Evolutionary conservation across 1,139 yeast genomes (phyloP), one percentile per base, ranked within the genome.

Genomic region (Lodderomyces orthopsilosis): DNA sequence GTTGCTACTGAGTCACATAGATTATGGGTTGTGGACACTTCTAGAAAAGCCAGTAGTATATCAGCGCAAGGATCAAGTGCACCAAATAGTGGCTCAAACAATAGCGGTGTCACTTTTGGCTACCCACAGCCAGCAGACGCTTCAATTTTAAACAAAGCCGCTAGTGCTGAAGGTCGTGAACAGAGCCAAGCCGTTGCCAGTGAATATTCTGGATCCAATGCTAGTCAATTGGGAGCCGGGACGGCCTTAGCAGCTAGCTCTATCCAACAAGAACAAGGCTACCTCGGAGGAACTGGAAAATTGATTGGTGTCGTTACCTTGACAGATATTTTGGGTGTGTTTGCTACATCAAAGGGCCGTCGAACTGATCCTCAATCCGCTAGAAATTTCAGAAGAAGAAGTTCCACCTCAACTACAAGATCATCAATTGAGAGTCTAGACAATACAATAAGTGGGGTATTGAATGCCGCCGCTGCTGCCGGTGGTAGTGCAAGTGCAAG

Each of bases 1-100:
- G 97, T 93, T 22, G 98, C 98, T 9, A 93, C 98, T 4, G 85
- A 84, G 62, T 81, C 96, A 12, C 98, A 93, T 66, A 77, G 98
- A 61, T 70, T 91, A 52, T 91, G 97, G 97, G 83, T 91, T 45
- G 96, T 89, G 18, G 91, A 86, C 55, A 23, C 45, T 12, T 80
- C 82, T 23, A 56, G 49, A 24, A 47, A 50, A 34, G 44, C 45
- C 30, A 37, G 44, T 23, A 26, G 46, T 17, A n/a, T 22, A 2
- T 19, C 28, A 6, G 32, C 41, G 13, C 41, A 38, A 32, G n/a
- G 40, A 18, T 33, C 45, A 10, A 24, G 41, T 19, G 38, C 46
- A 9, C 35, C 44, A 17, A 38, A 38, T 23, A 38, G 38, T 13
- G 39, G 44, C 14, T 35, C 38, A n/a, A 36, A 26, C 30, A 39